A percentile compares a stretch with the other conserved stretches of the same genome.
These are phyloP conservation scores for Botryotinia narcissicola DNA, from an alignment of 2,329 filamentous ascomycete species.

Conservation along the genomic window DNA sequence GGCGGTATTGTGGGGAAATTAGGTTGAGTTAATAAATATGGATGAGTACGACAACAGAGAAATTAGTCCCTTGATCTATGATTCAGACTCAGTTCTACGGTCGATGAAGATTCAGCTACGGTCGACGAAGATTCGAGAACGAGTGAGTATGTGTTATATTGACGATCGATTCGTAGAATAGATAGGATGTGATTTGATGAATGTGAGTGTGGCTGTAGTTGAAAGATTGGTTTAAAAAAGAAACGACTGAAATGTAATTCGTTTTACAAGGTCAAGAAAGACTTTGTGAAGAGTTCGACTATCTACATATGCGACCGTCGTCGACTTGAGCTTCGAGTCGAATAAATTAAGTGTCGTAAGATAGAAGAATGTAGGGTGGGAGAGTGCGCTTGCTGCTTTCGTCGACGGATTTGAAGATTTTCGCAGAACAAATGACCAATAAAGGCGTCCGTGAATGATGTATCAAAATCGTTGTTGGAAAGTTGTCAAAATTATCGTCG, in stretches of 20 bases:
- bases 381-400: constrained; percentile 29
- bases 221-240: background rate
- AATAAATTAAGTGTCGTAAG: background rate
- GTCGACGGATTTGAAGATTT: constrained; percentile 40
- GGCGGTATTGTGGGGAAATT: constrained; percentile 44
- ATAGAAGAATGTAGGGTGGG: background rate
- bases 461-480: constrained; percentile 38
- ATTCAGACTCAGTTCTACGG: background rate
- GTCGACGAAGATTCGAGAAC: background rate
- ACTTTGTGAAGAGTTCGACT: background rate
- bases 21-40: constrained; percentile 19
- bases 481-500: constrained; percentile 39
- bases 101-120: background rate
- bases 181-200: background rate
- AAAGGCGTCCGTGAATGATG: constrained; percentile 54
- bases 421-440: constrained; percentile 49
- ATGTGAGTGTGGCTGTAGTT: background rate
- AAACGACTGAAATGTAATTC: background rate
- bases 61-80: background rate
- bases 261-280: constrained; percentile 7
- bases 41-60: constrained; percentile 23
- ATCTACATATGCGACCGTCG: background rate
- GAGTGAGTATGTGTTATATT: background rate
- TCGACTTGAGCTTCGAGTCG: background rate
- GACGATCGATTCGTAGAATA: background rate